Evolutionary conservation across 495 filamentous ascomycete genomes (phyloP).

Genomic region (Talaromyces nanjingensis): DNA sequence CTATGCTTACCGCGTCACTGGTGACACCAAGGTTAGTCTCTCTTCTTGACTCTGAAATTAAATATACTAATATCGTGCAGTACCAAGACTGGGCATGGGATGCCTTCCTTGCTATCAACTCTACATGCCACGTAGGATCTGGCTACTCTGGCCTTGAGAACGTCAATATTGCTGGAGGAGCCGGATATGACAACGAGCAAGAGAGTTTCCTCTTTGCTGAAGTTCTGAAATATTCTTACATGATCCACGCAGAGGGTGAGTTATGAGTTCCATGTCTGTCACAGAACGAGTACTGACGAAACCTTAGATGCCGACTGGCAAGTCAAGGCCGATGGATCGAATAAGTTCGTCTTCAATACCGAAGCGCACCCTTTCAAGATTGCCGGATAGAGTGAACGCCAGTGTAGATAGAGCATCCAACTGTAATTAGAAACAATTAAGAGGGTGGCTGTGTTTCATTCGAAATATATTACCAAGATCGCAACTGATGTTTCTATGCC

Average conservation of each 20-base stretch:
- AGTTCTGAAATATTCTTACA: conserved; percentile 77
- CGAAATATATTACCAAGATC: too few relatives aligned
- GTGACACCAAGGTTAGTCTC: conserved; percentile 41
- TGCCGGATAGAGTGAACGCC: conserved; percentile 7
- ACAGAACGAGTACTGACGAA: not conserved
- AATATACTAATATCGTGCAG: conserved; percentile 26
- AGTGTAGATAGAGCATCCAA: not conserved
- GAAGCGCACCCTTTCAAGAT: conserved; percentile 66
- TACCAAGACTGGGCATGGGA: conserved; percentile 86
- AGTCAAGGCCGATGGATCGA: conserved; percentile 42
- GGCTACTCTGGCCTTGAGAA: conserved; percentile 61
- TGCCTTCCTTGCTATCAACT: conserved; percentile 65
- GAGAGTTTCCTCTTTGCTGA: conserved; percentile 92
- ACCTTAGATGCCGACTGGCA: conserved; percentile 47
- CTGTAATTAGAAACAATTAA: not conserved
- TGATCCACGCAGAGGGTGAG: conserved; percentile 51
- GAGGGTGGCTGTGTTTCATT: not conserved
- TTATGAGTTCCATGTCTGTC: not conserved
- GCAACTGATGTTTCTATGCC: not conserved
- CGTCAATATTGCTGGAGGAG: conserved; percentile 60
- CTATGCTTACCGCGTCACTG: conserved; percentile 77
- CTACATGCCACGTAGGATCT: conserved; percentile 52
- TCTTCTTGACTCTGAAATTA: not conserved
- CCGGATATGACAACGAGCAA: conserved; percentile 59
- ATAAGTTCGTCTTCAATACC: conserved; percentile 66